A percentile compares a stretch with the other conserved stretches of the same genome.
phyloP scores from a whole-genome alignment of 352 stramenopile genomes.

The Halophytophthora batemanensis region DNA sequence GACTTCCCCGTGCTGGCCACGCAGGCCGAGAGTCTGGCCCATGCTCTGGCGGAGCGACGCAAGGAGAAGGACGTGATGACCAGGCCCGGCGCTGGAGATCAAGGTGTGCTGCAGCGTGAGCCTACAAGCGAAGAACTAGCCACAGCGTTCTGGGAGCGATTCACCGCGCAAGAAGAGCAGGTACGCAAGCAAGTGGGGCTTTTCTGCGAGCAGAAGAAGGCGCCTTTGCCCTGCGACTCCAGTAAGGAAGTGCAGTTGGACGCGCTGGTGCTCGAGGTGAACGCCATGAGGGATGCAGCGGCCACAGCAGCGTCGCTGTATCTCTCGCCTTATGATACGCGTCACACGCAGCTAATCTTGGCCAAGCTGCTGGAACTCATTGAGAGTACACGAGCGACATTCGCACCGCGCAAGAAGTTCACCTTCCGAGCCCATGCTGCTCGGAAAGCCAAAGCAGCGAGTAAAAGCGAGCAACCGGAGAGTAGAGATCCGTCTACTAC shows the following conservation, averaged over 20 bases:
- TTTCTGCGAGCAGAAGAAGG: constrained; percentile 63
- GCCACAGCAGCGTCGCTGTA: constrained; percentile 71
- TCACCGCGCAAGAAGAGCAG: constrained; percentile 47
- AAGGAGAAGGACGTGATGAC: constrained; percentile 36
- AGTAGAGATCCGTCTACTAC: neutral
- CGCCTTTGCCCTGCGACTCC: constrained; percentile 35
- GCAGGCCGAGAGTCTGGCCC: constrained; percentile 49
- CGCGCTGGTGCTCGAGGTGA: constrained; percentile 40
- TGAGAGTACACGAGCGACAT: constrained; percentile 56
- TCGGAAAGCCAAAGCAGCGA: constrained; percentile 13
- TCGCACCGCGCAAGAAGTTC: constrained; percentile 86
- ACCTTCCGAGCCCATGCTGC: constrained; percentile 51
- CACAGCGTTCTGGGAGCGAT: constrained; percentile 61
- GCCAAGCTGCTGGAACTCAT: constrained; percentile 58
- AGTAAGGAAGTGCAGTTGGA: constrained; percentile 51
- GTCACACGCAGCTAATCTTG: constrained; percentile 71
- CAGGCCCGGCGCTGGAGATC: neutral
- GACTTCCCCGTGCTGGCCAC: constrained; percentile 51
- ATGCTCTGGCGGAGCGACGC: constrained; percentile 48
- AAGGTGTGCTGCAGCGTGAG: constrained; percentile 23
- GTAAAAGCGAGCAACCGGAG: constrained; percentile 20
- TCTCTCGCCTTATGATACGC: constrained; percentile 85
- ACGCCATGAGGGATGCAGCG: constrained; percentile 54
- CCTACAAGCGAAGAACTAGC: constrained; percentile 50
- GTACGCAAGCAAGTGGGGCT: constrained; percentile 44